Evolutionary conservation across 1,139 yeast genomes (phyloP).

Genomic region (Protomyces macrosporus): DNA sequence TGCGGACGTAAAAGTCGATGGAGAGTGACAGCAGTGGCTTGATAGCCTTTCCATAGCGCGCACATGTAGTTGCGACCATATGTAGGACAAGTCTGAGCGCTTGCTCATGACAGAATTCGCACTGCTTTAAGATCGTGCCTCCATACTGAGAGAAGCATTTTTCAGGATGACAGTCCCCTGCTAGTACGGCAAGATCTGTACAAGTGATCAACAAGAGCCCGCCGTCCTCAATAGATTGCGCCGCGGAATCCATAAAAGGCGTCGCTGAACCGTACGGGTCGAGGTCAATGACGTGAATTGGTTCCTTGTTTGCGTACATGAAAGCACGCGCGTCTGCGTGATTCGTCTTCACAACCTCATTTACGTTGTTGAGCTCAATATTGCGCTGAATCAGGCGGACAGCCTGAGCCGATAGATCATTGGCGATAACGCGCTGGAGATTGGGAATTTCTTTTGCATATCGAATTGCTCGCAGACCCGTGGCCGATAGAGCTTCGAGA

Average conservation of each 20-base stretch:
- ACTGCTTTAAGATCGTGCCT: slow-evolving; percentile 70
- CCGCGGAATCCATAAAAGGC: slow-evolving; percentile 86
- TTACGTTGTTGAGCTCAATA: slow-evolving; percentile 58
- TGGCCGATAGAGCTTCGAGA: slow-evolving; percentile 87
- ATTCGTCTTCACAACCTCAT: slow-evolving; percentile 54
- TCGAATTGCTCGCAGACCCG: slow-evolving; percentile 89
- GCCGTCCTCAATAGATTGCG: slow-evolving; percentile 71
- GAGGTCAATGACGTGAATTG: slow-evolving; percentile 79
- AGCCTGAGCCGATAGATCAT: slow-evolving; percentile 80
- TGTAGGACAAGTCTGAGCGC: slow-evolving; percentile 79
- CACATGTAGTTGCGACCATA: slow-evolving; percentile 75
- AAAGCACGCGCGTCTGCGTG: slow-evolving; percentile 82
- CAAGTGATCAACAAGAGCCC: slow-evolving; percentile 87
- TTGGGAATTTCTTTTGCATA: slow-evolving; percentile 85
- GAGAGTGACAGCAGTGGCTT: slow-evolving; percentile 82
- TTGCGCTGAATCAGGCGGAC: slow-evolving; percentile 75
- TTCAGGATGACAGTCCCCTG: slow-evolving; percentile 94
- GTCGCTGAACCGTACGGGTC: slow-evolving; percentile 98
- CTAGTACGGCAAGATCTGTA: slow-evolving; percentile 91
- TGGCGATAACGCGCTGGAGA: slow-evolving; percentile 69
- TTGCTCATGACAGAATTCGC: slow-evolving; percentile 82
- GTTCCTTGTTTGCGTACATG: slow-evolving; percentile 52
- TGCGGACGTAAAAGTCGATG: slow-evolving; percentile 86
- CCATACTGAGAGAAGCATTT: slow-evolving; percentile 93
- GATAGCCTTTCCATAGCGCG: slow-evolving; percentile 76